Evolutionary conservation across 192 early-diverging fungal species (phyloP).

Genomic region (Entomortierella beljakovae): DNA sequence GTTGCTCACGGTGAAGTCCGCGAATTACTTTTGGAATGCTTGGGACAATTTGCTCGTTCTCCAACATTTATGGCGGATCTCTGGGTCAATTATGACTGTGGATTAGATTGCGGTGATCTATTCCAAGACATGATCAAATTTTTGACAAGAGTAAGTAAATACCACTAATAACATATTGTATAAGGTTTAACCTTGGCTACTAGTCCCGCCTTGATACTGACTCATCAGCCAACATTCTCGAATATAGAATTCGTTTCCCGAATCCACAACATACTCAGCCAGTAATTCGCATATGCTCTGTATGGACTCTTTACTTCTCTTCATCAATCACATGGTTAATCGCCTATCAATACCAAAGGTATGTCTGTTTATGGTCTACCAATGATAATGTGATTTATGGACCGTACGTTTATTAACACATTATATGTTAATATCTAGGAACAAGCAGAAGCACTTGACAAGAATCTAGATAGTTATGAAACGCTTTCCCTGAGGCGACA

Average conservation of each 20-base stretch:
- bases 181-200: too few species aligned
- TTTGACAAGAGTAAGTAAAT: slow-evolving; percentile 71
- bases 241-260: slow-evolving; percentile 78
- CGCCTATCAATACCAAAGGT: slow-evolving; percentile 55
- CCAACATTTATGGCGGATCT: slow-evolving; percentile 86
- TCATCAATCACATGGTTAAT: slow-evolving; percentile 77
- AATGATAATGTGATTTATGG: too few species aligned
- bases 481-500: slow-evolving; percentile 61
- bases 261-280: slow-evolving; percentile 71
- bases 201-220: too few species aligned
- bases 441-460: slow-evolving; percentile 28
- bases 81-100: slow-evolving; percentile 96
- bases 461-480: slow-evolving; percentile 24
- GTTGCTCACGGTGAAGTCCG: slow-evolving; percentile 81
- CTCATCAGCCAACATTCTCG: neutral
- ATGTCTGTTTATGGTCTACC: too few species aligned
- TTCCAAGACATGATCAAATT: slow-evolving; percentile 89
- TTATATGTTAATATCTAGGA: slow-evolving; percentile 16
- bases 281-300: slow-evolving; percentile 76
- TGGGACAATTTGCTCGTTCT: slow-evolving; percentile 78
- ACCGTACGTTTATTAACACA: too few species aligned
- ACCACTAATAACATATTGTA: too few species aligned
- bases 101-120: slow-evolving; percentile 82
- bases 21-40: slow-evolving; percentile 85
- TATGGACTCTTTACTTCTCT: slow-evolving; percentile 78